phyloP scores from a whole-genome alignment of 2,329 filamentous ascomycete species.

The Microdochium trichocladiopsis region DNA sequence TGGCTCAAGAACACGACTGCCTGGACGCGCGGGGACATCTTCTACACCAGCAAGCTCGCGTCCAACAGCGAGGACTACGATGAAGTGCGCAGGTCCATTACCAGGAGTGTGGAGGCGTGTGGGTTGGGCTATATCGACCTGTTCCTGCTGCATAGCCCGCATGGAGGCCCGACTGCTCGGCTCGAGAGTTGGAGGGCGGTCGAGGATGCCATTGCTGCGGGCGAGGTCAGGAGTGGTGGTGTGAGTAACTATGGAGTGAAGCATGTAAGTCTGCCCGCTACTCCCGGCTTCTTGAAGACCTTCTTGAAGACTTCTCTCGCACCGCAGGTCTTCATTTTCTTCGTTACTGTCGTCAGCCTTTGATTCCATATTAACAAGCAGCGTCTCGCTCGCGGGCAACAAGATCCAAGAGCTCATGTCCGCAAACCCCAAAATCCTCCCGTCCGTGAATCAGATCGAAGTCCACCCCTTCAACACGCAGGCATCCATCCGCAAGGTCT shows the following conservation, averaged over 20 bases:
- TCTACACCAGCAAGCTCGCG: conserved; percentile 75
- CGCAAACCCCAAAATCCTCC: conserved; percentile 52
- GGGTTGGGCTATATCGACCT: conserved; percentile 71
- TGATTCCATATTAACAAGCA: too few species aligned
- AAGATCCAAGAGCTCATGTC: conserved; percentile 63
- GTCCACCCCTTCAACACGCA: conserved; percentile 79
- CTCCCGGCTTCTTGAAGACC: not conserved
- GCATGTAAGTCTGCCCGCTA: conserved; percentile 46
- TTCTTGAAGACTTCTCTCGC: not conserved
- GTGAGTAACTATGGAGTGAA: conserved; percentile 74
- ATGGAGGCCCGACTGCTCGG: conserved; percentile 62
- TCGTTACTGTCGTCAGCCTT: not conserved
- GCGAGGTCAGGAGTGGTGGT: conserved; percentile 64
- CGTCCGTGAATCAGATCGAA: conserved; percentile 75
- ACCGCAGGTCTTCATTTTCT: not conserved
- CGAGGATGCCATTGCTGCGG: conserved; percentile 66
- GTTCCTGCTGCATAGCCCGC: conserved; percentile 73
- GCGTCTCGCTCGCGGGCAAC: too few species aligned
- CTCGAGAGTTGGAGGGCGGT: conserved; percentile 70
- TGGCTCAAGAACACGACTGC: conserved; percentile 44
- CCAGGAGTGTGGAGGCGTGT: conserved; percentile 55
- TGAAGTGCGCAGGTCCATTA: conserved; percentile 59
- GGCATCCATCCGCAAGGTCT: conserved; percentile 57
- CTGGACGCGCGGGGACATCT: conserved; percentile 57
- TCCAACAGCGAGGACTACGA: conserved; percentile 59